Base-by-base conservation (phyloP, 2,329 filamentous ascomycete species). In the Scedosporium apiospermum region DNA sequence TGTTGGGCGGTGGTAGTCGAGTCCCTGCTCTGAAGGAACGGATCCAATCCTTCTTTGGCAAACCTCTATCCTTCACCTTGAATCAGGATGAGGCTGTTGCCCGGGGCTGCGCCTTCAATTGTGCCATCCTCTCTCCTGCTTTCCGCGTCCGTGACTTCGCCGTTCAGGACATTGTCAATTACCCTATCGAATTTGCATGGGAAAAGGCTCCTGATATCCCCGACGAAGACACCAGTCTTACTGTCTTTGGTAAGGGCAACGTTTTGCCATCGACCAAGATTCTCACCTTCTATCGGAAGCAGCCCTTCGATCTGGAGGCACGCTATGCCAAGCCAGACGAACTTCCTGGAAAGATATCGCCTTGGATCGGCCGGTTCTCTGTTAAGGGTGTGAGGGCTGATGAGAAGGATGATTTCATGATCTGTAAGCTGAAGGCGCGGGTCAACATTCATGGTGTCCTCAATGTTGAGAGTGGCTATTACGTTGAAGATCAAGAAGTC, bases 101-200 rank as follows among this genome's bases (percentile, higher is more conserved):
- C 65, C 89, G 95, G 74, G 95, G 95, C 65, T 96, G 91, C 75
- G 93, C 95, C 65, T 99, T 99, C 81, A 92, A 89, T 84, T 98
- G 95, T 75, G 95, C 95, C 71, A 97, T 97, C 69, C 87, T 98
- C 63, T 98, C 95, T 0, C 95, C 95, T 57, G 90, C 96, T 68
- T 98, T 99, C 89, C 92, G 93, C 75, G 95, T 99, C 73, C 92
- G 95, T 71, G 95, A 99, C 81, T 99, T 99, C 78, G 87, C 92
- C 69, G 89, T 98, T 65, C 92, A 98, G 82, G 95, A 99, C 76
- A 93, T 98, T 71, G 91, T 96, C 78, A 91, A 88, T 81, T 99
- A 98, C 80, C 95, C 95, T 58, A 96, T 99, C 75, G 93, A 99
- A 75, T 99, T 99, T 77, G 90, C 88, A 61, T 99, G 95, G 95